A percentile compares a stretch with the other conserved stretches of the same genome.
Evolutionary conservation across 352 stramenopile species (phyloP).

Genomic region (Pythium phragmitis): DNA sequence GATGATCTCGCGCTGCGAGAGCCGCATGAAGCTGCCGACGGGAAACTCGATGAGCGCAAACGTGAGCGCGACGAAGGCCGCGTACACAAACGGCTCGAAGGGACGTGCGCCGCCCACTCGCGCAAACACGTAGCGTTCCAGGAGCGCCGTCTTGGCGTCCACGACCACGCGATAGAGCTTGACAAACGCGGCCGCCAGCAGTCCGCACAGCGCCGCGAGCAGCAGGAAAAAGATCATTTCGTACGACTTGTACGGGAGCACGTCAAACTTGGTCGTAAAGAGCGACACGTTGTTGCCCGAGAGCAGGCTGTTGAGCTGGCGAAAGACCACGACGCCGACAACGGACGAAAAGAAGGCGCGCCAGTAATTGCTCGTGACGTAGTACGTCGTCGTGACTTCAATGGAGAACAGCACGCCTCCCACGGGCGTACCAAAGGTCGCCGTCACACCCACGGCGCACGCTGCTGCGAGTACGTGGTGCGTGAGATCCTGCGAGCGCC

Average conservation of each 20-base stretch:
- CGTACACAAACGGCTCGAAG: slow-evolving; percentile 63
- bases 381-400: slow-evolving; percentile 90
- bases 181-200: slow-evolving; percentile 84
- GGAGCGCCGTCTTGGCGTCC: slow-evolving; percentile 38
- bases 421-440: slow-evolving; percentile 87
- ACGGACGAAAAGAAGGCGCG: slow-evolving; percentile 89
- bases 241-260: slow-evolving; percentile 69
- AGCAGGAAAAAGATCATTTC: slow-evolving; percentile 78
- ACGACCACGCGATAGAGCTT: slow-evolving; percentile 55
- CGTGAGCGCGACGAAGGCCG: slow-evolving; percentile 56
- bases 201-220: slow-evolving; percentile 78
- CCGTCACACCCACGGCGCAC: slow-evolving; percentile 74
- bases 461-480: slow-evolving; percentile 70
- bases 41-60: slow-evolving; percentile 74
- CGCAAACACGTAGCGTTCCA: slow-evolving; percentile 37
- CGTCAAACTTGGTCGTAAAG: slow-evolving; percentile 78
- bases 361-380: slow-evolving; percentile 90
- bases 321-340: slow-evolving; percentile 83
- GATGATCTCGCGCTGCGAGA: slow-evolving; percentile 74
- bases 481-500: slow-evolving; percentile 53
- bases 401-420: slow-evolving; percentile 94
- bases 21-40: slow-evolving; percentile 78
- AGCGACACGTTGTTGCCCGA: slow-evolving; percentile 62
- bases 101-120: slow-evolving; percentile 27
- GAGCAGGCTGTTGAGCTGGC: slow-evolving; percentile 62